Percentiles rank a stretch among this genome's conserved stretches.
These are phyloP conservation scores for Silybum marianum DNA, from an alignment of 129 eudicot genomes.

Conservation along the genomic window DNA sequence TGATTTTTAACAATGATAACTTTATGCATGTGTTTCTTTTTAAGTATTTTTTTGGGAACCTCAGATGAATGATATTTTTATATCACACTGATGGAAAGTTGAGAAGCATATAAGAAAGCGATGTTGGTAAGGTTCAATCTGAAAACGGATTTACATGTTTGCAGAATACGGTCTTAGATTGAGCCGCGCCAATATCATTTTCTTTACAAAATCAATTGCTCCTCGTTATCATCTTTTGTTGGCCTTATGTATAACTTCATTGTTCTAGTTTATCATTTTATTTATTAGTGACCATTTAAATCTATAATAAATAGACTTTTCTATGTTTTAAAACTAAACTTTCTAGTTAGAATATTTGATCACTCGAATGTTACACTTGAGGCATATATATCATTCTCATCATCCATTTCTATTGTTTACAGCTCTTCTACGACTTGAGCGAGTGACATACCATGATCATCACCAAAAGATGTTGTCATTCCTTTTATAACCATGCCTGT, in stretches of 20 bases:
- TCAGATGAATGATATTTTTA: neutral
- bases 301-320: no score
- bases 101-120: slow-evolving; percentile 43
- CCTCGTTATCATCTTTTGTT: slow-evolving; percentile 1
- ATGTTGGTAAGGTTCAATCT: slow-evolving; percentile 95
- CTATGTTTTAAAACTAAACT: neutral
- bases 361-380: neutral
- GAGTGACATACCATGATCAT: neutral
- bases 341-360: neutral
- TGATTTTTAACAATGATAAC: neutral
- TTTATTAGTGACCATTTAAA: neutral
- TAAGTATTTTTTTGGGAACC: neutral
- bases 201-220: neutral
- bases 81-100: neutral
- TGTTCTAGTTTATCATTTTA: neutral
- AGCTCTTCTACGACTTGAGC: neutral
- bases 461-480: neutral
- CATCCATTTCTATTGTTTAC: neutral
- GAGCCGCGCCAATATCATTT: slow-evolving; percentile 94
- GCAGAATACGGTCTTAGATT: slow-evolving; percentile 75
- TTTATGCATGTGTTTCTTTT: neutral
- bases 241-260: neutral
- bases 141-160: slow-evolving; percentile 63
- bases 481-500: neutral
- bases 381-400: neutral